Evolutionary conservation across 148 eudicot species (phyloP).

Genomic region (Talinum fruticosum): DNA sequence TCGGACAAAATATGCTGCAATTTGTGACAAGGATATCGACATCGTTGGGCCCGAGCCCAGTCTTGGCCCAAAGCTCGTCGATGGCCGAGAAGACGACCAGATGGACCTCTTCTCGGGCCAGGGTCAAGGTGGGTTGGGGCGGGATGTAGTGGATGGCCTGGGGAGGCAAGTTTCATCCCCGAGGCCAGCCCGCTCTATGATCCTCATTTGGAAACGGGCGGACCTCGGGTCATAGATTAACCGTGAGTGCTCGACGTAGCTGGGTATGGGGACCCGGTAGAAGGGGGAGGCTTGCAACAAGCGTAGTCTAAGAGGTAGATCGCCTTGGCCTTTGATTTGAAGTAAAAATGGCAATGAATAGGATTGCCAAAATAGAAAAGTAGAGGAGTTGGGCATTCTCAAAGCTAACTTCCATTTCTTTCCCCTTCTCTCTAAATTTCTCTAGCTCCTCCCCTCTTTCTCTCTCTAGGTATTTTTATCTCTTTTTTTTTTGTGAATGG

Average conservation of each 20-base stretch:
- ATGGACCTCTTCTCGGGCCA: slow-evolving; percentile 33
- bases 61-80: slow-evolving; percentile 29
- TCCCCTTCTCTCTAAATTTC: not conserved
- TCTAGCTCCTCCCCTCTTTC: no score
- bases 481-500: not conserved
- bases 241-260: slow-evolving; percentile 38
- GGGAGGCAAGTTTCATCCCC: slow-evolving; percentile 42
- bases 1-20: slow-evolving; percentile 47
- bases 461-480: no score
- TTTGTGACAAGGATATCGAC: slow-evolving; percentile 40
- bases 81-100: slow-evolving; percentile 31
- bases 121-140: slow-evolving; percentile 31
- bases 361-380: slow-evolving; percentile 5
- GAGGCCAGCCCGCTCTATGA: slow-evolving; percentile 44
- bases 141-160: slow-evolving; percentile 37
- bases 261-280: slow-evolving; percentile 30
- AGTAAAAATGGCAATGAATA: slow-evolving; percentile 13
- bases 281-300: slow-evolving; percentile 36
- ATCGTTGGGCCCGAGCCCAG: slow-evolving; percentile 29
- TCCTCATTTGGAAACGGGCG: slow-evolving; percentile 34
- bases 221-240: slow-evolving; percentile 28
- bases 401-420: slow-evolving; percentile 7
- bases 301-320: slow-evolving; percentile 50
- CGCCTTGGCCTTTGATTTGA: slow-evolving; percentile 21
- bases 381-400: not conserved